Base-by-base conservation (phyloP, 805 yeast species). In the Saturnispora serradocipensis region DNA sequence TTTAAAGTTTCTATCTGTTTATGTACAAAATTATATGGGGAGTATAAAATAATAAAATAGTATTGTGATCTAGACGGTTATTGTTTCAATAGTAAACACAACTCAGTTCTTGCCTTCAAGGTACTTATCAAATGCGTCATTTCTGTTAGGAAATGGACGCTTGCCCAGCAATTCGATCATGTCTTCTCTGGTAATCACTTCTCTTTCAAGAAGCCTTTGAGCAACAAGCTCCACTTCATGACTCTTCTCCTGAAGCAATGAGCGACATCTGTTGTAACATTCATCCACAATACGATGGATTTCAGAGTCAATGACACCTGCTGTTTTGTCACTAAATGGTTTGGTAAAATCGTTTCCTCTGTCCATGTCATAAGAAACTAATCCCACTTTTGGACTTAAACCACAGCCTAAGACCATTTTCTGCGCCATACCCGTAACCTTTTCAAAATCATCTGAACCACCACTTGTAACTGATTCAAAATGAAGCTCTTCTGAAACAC, bases 91-190 rank as follows among this genome's bases (percentile, higher is more conserved):
- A 28, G 32, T 28, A 30, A 13, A 13, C 11, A 38, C 9, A 7
- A 5, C 24, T 40, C 44, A 40, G 18, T 24, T 24, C 18, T 40
- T 61, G 5, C 54, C 56, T n/a, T 59, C 86, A 54, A 90, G 71
- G 62, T 90, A 90, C 65, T 87, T 88, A 67, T 88, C 96, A 68
- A 90, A 89, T 1, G 96, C 96, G 63, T 86, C 95, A 61, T 86
- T 86, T 64, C 80, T 76, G 62, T 85, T 88, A 15, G 82, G 79
- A 73, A 82, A 86, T 39, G 90, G 90, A 60, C 95, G 75, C 56
- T 83, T 81, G 1, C 95, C 95, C 35, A 86, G 73, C 36, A 87
- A 61, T 48, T 86, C 72, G 49, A 86, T 77, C 88, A 86, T 84
- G 63, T 86, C 95, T 56, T 81, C 84, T 64, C 95, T 77, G 0